Conservation (phyloP, 257 asterid species). For the Nyctanthes arbortristis region DNA sequence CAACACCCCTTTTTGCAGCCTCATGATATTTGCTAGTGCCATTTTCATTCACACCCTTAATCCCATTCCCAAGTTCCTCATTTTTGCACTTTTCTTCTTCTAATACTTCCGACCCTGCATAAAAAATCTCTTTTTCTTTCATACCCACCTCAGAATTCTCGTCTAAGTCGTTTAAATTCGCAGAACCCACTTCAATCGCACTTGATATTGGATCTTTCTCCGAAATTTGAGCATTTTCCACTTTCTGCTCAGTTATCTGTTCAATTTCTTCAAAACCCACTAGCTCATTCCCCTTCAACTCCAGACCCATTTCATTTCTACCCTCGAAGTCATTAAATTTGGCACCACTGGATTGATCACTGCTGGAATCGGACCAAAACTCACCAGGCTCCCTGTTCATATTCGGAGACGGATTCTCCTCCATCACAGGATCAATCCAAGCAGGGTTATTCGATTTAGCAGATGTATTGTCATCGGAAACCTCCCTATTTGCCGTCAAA, state of each 20-base stretch:
- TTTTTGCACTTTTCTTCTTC: conserved; percentile 29
- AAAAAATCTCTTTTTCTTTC: conserved; percentile 23
- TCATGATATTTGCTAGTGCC: conserved; percentile 35
- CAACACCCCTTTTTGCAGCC: conserved; percentile 50
- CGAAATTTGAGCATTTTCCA: conserved; percentile 29
- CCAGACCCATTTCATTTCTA: conserved; percentile 29
- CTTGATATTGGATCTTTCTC: conserved; percentile 31
- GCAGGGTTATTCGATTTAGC: conserved; percentile 71
- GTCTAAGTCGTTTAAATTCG: conserved; percentile 24
- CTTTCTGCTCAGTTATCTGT: conserved; percentile 30
- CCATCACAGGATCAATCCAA: conserved; percentile 77
- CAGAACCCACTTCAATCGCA: conserved; percentile 32
- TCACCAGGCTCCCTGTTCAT: conserved; percentile 43
- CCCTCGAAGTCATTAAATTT: conserved; percentile 43
- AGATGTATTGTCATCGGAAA: conserved; percentile 39
- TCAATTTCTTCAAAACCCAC: conserved; percentile 33
- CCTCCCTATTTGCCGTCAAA: conserved; percentile 26
- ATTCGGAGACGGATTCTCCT: conserved; percentile 41
- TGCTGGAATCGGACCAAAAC: conserved; percentile 71
- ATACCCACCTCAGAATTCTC: conserved; percentile 25
- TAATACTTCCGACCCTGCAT: conserved; percentile 25
- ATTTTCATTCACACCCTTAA: conserved; percentile 18
- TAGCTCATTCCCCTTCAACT: conserved; percentile 21
- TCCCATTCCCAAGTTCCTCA: conserved; percentile 30
- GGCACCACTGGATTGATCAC: conserved; percentile 52